phyloP scores from a whole-genome alignment of 345 rosid species.

The Reutealis trisperma region DNA sequence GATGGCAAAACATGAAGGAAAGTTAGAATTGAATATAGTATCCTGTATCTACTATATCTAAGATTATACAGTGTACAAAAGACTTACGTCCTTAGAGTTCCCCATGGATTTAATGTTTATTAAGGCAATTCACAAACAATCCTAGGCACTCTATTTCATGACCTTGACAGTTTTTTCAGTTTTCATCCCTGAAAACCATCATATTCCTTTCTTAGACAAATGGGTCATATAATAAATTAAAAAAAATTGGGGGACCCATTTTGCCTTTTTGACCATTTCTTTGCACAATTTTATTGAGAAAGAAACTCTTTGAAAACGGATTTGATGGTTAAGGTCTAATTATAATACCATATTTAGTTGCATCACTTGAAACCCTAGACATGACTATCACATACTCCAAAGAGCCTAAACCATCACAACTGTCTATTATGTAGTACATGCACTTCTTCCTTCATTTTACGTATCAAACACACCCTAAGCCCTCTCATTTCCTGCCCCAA shows the following conservation, averaged over 20 bases:
- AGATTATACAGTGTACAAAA: slow-evolving; percentile 1
- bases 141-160: background rate
- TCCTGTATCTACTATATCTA: background rate
- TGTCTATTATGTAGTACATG: background rate
- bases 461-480: background rate
- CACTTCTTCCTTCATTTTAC: slow-evolving; percentile 3
- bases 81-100: background rate
- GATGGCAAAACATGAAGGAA: background rate
- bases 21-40: background rate
- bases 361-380: slow-evolving; percentile 13
- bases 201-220: background rate
- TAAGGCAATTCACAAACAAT: background rate
- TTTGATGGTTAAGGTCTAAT: slow-evolving; percentile 20
- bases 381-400: slow-evolving; percentile 10
- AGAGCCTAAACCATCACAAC: background rate
- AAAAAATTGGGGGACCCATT: background rate
- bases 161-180: slow-evolving; percentile 1
- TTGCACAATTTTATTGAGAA: background rate
- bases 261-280: background rate
- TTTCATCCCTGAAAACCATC: background rate
- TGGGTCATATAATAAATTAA: background rate
- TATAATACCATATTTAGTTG: background rate
- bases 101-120: slow-evolving; percentile 1
- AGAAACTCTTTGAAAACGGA: background rate
- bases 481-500: background rate